Percentiles rank a stretch among this genome's conserved stretches.
These are phyloP conservation scores for Globisporangium lucens DNA, from an alignment of 352 stramenopile genomes.

Conservation along the genomic window DNA sequence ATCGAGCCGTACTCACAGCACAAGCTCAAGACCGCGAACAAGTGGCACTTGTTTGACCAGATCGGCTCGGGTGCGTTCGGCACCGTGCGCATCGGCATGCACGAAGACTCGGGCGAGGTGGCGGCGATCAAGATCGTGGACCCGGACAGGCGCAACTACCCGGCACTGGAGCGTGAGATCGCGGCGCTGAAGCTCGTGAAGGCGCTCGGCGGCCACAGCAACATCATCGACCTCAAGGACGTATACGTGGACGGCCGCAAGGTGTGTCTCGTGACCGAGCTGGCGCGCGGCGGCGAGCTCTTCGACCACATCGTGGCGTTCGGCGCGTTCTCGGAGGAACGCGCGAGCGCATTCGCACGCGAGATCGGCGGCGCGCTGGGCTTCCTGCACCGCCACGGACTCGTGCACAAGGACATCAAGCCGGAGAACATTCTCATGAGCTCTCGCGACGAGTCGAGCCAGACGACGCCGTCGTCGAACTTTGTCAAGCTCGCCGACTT, in stretches of 20 bases:
- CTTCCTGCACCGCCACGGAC: conserved; percentile 65
- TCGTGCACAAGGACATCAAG: conserved; percentile 84
- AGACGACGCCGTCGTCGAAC: neutral
- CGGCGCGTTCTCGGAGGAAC: conserved; percentile 55
- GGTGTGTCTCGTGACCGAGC: conserved; percentile 86
- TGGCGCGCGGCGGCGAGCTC: conserved; percentile 84
- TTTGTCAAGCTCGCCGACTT: conserved; percentile 77
- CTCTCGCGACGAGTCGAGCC: neutral
- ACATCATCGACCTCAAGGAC: conserved; percentile 83
- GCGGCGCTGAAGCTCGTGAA: conserved; percentile 70
- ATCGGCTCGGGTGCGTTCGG: conserved; percentile 73
- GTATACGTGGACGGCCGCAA: conserved; percentile 78
- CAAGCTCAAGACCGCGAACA: conserved; percentile 16
- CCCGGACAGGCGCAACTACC: conserved; percentile 38
- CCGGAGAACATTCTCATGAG: conserved; percentile 73
- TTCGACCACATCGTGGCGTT: conserved; percentile 87
- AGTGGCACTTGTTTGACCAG: conserved; percentile 67
- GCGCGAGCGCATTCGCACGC: conserved; percentile 39
- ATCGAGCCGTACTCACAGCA: conserved; percentile 22
- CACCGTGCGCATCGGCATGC: conserved; percentile 64
- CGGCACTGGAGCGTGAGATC: conserved; percentile 66
- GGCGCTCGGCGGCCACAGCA: conserved; percentile 72
- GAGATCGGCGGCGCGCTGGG: conserved; percentile 63
- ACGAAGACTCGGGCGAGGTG: conserved; percentile 63
- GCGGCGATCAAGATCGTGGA: conserved; percentile 76